A percentile compares a stretch with the other conserved stretches of the same genome.
Conservation (phyloP, 257 asterid species). For the Solanum etuberosum region DNA sequence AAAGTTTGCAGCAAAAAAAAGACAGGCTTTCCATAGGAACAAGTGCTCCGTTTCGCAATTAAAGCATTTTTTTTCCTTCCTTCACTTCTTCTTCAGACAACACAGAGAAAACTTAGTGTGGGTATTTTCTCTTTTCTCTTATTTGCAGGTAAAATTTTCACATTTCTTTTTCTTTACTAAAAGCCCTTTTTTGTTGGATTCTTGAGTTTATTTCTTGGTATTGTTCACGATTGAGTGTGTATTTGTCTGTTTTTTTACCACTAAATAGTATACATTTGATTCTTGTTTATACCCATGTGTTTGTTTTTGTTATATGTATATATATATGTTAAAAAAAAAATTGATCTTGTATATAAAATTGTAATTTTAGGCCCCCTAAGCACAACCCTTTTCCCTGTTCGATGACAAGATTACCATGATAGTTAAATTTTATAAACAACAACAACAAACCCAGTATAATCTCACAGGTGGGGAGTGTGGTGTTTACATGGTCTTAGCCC, state of each 20-base stretch:
- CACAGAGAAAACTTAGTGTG: neutral
- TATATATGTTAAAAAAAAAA: neutral
- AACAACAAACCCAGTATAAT: neutral
- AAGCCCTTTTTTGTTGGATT: neutral
- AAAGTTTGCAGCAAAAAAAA: neutral
- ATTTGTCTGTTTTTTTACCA: neutral
- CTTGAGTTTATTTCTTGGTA: neutral
- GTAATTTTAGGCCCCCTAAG: neutral
- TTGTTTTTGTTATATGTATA: neutral
- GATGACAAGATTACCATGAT: neutral
- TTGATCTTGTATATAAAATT: neutral
- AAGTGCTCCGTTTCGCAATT: neutral
- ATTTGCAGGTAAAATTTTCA: neutral
- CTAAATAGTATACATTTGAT: neutral
- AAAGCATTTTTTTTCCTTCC: neutral
- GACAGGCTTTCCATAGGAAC: neutral
- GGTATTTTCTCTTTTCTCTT: neutral
- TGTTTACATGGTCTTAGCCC: neutral
- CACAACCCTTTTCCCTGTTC: neutral
- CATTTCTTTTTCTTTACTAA: neutral
- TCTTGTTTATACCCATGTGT: neutral
- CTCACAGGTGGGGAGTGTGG: neutral
- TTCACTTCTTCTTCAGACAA: neutral
- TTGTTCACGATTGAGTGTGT: neutral
- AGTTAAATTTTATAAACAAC: neutral